A percentile compares a stretch with the other conserved stretches of the same genome.
Conservation (phyloP, 192 early-diverging fungal genomes). For the Coemansia sp. region DNA sequence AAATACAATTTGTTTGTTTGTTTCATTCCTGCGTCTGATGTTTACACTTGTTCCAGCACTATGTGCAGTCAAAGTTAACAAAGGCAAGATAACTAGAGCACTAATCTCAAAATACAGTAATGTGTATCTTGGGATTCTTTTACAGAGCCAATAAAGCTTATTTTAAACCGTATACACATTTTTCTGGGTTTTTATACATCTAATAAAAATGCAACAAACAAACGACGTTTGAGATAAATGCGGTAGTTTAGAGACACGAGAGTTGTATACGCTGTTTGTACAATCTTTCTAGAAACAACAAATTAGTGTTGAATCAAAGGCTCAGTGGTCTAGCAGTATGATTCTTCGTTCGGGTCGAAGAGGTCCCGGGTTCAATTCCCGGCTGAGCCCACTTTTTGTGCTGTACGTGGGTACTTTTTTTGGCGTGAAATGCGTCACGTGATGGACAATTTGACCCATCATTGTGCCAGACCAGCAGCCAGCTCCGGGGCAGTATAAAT, state of each 20-base stretch:
- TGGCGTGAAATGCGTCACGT: no score
- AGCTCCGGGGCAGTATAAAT: neutral
- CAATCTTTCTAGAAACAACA: neutral
- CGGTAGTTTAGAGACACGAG: no score
- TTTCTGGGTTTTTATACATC: neutral
- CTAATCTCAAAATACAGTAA: neutral
- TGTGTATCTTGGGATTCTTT: neutral
- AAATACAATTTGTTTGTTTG: neutral
- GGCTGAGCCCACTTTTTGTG: constrained; percentile 7
- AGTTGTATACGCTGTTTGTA: neutral
- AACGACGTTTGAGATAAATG: neutral
- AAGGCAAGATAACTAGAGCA: neutral
- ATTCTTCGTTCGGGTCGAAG: constrained; percentile 56
- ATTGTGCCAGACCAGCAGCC: neutral
- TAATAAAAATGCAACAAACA: neutral
- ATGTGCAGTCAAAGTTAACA: neutral
- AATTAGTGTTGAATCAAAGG: constrained; percentile 4
- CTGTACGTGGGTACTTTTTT: neutral
- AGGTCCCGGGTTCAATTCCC: constrained; percentile 52
- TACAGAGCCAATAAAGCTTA: neutral
- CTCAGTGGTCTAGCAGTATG: constrained; percentile 56
- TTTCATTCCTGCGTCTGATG: neutral
- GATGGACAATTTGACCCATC: neutral
- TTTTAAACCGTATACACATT: no score
- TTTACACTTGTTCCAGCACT: neutral